phyloP scores from a whole-genome alignment of 2,329 filamentous ascomycete genomes.

The Hypoxylon sp. region DNA sequence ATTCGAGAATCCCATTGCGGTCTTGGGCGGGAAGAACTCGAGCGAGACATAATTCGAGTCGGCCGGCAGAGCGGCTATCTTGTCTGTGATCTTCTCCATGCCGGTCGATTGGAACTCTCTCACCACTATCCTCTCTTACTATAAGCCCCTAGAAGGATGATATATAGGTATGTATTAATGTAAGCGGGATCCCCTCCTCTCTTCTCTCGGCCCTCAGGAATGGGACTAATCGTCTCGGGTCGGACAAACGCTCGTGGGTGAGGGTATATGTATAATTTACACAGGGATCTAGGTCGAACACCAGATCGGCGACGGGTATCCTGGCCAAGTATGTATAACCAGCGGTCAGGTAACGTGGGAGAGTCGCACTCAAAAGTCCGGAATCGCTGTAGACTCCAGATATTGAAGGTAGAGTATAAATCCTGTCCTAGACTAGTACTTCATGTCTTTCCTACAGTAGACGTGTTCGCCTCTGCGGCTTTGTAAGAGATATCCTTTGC shows the following conservation, averaged over 20 bases:
- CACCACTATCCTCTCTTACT: background rate
- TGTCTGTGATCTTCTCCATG: slow-evolving; percentile 94
- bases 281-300: slow-evolving; percentile 3
- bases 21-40: slow-evolving; percentile 99
- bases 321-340: background rate
- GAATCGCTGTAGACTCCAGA: background rate
- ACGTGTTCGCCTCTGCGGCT: slow-evolving; percentile 10
- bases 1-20: slow-evolving; percentile 93
- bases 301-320: slow-evolving; percentile 11
- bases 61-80: slow-evolving; percentile 89
- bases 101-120: slow-evolving; percentile 18
- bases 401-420: background rate
- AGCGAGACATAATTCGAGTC: slow-evolving; percentile 91
- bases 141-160: background rate
- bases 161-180: background rate
- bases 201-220: background rate
- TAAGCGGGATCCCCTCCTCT: background rate
- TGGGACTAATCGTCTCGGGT: background rate
- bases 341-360: background rate
- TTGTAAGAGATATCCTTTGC: slow-evolving; percentile 1
- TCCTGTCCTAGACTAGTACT: background rate
- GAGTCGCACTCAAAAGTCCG: background rate
- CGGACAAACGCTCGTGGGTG: slow-evolving; percentile 9
- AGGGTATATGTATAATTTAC: background rate
- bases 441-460: slow-evolving; percentile 2